These are phyloP conservation scores for Rhipidocladum racemiflorum DNA, from an alignment of 176 grass and related monocot genomes.

Conservation along the genomic window DNA sequence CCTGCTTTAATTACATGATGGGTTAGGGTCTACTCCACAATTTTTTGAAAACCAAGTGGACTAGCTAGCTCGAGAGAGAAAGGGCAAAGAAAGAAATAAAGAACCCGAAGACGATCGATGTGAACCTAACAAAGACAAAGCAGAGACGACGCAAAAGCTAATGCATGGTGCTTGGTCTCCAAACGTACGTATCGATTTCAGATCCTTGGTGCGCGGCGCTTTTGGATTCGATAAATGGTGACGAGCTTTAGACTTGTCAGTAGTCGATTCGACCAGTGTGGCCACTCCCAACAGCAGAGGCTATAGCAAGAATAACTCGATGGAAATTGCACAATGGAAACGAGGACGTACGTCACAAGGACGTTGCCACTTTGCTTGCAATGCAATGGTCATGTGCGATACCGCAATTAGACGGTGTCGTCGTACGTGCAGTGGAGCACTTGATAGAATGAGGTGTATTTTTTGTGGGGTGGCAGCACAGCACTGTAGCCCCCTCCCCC, in stretches of 20 bases:
- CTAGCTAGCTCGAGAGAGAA: not conserved
- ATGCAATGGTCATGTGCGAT: not conserved
- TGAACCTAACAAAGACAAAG: slow-evolving; percentile 16
- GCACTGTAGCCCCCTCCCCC: not conserved
- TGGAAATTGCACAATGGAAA: not conserved
- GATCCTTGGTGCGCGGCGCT: slow-evolving; percentile 32
- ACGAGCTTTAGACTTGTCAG: not conserved
- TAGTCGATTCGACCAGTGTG: slow-evolving; percentile 26
- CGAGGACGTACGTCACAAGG: slow-evolving; percentile 31
- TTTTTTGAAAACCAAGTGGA: slow-evolving; percentile 4
- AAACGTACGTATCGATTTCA: slow-evolving; percentile 53
- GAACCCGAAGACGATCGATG: slow-evolving; percentile 42
- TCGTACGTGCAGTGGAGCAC: slow-evolving; percentile 20
- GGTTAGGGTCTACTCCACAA: not conserved
- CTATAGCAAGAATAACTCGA: not conserved
- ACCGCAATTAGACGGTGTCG: not conserved
- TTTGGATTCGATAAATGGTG: slow-evolving; percentile 38
- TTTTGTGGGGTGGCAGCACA: not conserved
- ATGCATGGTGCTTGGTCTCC: slow-evolving; percentile 44
- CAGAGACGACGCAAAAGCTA: not conserved
- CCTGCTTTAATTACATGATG: slow-evolving; percentile 15
- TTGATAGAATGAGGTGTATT: not conserved
- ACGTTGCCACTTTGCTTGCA: slow-evolving; percentile 1
- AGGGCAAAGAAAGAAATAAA: not conserved
- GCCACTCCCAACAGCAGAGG: slow-evolving; percentile 35